phyloP scores from a whole-genome alignment of 2,329 filamentous ascomycete genomes.

The Aspergillus uvarum region DNA sequence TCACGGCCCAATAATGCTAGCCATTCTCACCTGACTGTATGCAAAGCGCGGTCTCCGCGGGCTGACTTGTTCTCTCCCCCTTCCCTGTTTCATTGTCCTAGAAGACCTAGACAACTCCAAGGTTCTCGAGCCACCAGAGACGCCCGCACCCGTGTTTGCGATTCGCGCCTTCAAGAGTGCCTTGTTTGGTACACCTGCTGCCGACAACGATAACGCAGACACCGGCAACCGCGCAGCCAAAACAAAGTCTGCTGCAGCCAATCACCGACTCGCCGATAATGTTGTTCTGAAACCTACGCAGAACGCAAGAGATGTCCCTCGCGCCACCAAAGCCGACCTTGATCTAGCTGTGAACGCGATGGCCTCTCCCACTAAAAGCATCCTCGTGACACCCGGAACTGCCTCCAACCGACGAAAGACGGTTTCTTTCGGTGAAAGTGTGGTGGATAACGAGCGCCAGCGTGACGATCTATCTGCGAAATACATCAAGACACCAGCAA shows the following conservation, averaged over 20 bases:
- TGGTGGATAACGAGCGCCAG: constrained; percentile 58
- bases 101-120: constrained; percentile 46
- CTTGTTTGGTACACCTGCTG: constrained; percentile 63
- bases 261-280: constrained; percentile 23
- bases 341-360: constrained; percentile 30
- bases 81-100: not conserved
- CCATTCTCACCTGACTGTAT: constrained; percentile 6
- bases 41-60: constrained; percentile 8
- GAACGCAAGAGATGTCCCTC: constrained; percentile 21
- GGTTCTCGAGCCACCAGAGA: constrained; percentile 60
- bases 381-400: constrained; percentile 64
- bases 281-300: constrained; percentile 23
- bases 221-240: constrained; percentile 20
- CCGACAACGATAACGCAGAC: constrained; percentile 47
- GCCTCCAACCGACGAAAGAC: constrained; percentile 58
- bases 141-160: constrained; percentile 66
- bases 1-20: constrained; percentile 13
- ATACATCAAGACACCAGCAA: constrained; percentile 48
- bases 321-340: constrained; percentile 23
- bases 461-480: constrained; percentile 45
- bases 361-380: constrained; percentile 59
- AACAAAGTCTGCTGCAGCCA: constrained; percentile 16
- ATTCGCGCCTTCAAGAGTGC: constrained; percentile 66
- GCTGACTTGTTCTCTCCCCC: constrained; percentile 16
- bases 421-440: constrained; percentile 59